Evolutionary conservation across 192 early-diverging fungal species (phyloP).

Genomic region (Coemansia pectinata): DNA sequence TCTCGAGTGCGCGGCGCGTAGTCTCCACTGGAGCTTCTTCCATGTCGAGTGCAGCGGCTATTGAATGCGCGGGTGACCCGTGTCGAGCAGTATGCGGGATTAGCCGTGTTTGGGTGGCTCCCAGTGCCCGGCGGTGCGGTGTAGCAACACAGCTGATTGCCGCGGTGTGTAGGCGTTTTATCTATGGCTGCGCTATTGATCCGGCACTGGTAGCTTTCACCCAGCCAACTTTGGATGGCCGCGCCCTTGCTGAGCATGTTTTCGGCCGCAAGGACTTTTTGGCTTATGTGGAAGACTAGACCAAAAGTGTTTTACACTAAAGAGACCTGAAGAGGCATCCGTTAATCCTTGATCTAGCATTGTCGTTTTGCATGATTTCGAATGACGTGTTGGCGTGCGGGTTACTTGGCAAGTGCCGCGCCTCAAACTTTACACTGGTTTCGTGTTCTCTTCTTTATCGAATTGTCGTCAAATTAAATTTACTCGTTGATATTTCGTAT

Average conservation of each 20-base stretch:
- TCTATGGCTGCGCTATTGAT: conserved; percentile 46
- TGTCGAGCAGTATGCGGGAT: conserved; percentile 53
- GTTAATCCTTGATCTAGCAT: conserved; percentile 1
- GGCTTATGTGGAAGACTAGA: conserved; percentile 49
- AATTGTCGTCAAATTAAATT: neutral
- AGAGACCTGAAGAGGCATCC: neutral
- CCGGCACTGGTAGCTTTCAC: conserved; percentile 52
- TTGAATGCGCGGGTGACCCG: neutral
- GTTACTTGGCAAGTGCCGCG: neutral
- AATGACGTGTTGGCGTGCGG: neutral
- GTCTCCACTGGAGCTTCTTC: neutral
- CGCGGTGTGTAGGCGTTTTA: conserved; percentile 39
- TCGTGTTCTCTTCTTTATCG: conserved; percentile 8
- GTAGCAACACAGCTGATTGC: conserved; percentile 47
- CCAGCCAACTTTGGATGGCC: conserved; percentile 56
- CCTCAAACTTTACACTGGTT: neutral
- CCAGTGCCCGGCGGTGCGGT: conserved; percentile 45
- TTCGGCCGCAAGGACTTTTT: conserved; percentile 57
- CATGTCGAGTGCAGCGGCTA: neutral
- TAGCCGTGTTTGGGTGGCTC: conserved; percentile 59
- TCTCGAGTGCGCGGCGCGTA: conserved; percentile 24
- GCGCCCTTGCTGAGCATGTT: conserved; percentile 46
- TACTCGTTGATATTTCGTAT: neutral
- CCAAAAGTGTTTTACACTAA: neutral
- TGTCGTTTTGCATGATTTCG: neutral